Percentiles rank a stretch among this genome's conserved stretches.
These are phyloP conservation scores for Russula virescens DNA, from an alignment of 768 basidiomycete genomes.

Conservation along the genomic window DNA sequence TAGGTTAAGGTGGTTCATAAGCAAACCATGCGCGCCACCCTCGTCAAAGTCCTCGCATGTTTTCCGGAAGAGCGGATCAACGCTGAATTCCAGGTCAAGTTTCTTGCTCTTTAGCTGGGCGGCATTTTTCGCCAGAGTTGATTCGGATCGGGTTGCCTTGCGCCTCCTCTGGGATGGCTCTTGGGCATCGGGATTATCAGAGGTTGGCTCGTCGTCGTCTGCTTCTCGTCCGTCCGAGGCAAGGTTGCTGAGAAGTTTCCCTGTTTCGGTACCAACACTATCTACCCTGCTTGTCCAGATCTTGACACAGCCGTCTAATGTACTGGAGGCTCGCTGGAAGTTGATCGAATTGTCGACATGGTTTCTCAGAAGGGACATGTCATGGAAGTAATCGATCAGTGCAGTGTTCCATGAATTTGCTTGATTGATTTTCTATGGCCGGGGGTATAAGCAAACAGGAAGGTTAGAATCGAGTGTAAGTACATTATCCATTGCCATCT, in stretches of 20 bases:
- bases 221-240: constrained; percentile 57
- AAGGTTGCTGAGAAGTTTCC: constrained; percentile 89
- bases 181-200: constrained; percentile 56
- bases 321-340: constrained; percentile 97
- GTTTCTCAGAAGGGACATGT: constrained; percentile 93
- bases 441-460: constrained; percentile 17
- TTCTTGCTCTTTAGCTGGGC: constrained; percentile 83
- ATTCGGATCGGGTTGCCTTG: constrained; percentile 58
- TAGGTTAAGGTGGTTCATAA: constrained; percentile 92
- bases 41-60: constrained; percentile 98
- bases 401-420: constrained; percentile 98
- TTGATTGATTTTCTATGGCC: constrained; percentile 92
- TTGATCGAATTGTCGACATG: constrained; percentile 94
- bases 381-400: constrained; percentile 97
- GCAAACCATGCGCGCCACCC: constrained; percentile 88
- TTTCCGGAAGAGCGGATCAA: constrained; percentile 96
- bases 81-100: constrained; percentile 89
- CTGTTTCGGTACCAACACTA: constrained; percentile 93
- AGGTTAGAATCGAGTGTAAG: constrained; percentile 8
- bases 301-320: constrained; percentile 97
- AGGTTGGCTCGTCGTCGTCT: constrained; percentile 56
- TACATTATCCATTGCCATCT: constrained; percentile 98
- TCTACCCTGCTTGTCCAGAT: constrained; percentile 99
- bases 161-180: constrained; percentile 59
- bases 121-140: constrained; percentile 87